phyloP scores from a whole-genome alignment of 805 yeast genomes.

The Nakazawaea holstii region DNA sequence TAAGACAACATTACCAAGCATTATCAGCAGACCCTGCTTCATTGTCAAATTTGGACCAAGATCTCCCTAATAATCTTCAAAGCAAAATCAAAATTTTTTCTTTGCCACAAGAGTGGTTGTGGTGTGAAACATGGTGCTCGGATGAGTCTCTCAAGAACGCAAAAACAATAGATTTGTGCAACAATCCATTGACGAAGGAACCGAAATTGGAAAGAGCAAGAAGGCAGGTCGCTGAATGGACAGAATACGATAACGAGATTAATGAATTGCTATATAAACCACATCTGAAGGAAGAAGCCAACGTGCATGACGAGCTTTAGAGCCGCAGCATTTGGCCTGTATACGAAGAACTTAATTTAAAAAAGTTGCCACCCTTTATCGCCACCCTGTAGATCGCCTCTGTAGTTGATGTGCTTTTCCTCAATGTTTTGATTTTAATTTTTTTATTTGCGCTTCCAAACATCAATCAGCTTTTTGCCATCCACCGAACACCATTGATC shows the following conservation, averaged over 20 bases:
- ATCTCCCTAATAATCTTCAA: slow-evolving; percentile 87
- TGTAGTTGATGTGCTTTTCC: too few relatives aligned
- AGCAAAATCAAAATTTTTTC: slow-evolving; percentile 59
- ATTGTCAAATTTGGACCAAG: slow-evolving; percentile 83
- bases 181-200: slow-evolving; percentile 78
- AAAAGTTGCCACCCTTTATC: too few relatives aligned
- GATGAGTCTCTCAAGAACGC: slow-evolving; percentile 57
- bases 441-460: too few relatives aligned
- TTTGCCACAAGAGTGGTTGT: slow-evolving; percentile 78
- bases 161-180: slow-evolving; percentile 77
- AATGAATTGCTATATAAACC: slow-evolving; percentile 18
- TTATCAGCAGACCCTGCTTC: slow-evolving; percentile 77
- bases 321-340: too few relatives aligned
- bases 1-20: slow-evolving; percentile 81
- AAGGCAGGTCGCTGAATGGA: slow-evolving; percentile 79
- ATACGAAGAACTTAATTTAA: too few relatives aligned
- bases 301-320: slow-evolving; percentile 9
- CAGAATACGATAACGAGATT: slow-evolving; percentile 54
- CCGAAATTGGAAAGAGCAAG: slow-evolving; percentile 71
- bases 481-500: too few relatives aligned
- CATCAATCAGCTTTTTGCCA: too few relatives aligned
- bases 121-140: slow-evolving; percentile 94
- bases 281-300: not conserved
- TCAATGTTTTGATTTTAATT: too few relatives aligned
- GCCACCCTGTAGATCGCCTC: too few relatives aligned